Base-by-base conservation (phyloP, 164 flowering plant genomes). In the Hamamelis virginiana region DNA sequence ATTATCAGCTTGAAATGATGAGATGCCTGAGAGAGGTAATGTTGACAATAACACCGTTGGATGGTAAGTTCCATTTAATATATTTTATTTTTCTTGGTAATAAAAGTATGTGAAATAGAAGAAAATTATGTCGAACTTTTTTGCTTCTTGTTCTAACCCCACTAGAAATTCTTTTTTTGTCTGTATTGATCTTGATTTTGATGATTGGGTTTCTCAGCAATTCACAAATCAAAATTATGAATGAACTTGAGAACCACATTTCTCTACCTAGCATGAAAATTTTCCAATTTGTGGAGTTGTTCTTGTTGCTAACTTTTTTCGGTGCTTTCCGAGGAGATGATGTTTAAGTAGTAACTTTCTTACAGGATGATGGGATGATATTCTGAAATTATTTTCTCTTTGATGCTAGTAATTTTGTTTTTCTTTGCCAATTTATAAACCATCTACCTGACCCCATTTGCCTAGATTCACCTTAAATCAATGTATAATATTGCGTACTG, bases 1-100 rank as follows among this genome's bases (percentile, higher is more conserved):
- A 92, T 80, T 95, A 95, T 77, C 99, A 95, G 78, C 97, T 95
- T 72, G 99, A 95, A 48, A 92, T 95, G 99, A 95, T 95, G 99
- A 88, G 97, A 71, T 95, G 99, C 77, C 72, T 95, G 83, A 85
- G 99, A 67, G 99, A 95, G 82, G 97, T 95, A 95, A 95, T 83
- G 99, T 92, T 41, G 99, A 95, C 76, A 95, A 92, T 62, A 95
- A 95, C 79, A 95, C 99, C 43, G 97, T 95, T 75, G 99, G 94
- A 63, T 89, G 94, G 94, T 89, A 72, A 61, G 79, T 50, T 41
- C 38, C 12, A 1, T 13, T 9, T 23, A 27, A 18, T 9, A 52
- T 41, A 25, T 53, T 21, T 33, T 2, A 2, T 33, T 33, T 2
- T 33, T 33, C 6, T 2, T 33, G 41, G 6, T 33, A 33, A 33